Evolutionary conservation across 306 rosid species (phyloP).

Genomic region (Glycyrrhiza uralensis): DNA sequence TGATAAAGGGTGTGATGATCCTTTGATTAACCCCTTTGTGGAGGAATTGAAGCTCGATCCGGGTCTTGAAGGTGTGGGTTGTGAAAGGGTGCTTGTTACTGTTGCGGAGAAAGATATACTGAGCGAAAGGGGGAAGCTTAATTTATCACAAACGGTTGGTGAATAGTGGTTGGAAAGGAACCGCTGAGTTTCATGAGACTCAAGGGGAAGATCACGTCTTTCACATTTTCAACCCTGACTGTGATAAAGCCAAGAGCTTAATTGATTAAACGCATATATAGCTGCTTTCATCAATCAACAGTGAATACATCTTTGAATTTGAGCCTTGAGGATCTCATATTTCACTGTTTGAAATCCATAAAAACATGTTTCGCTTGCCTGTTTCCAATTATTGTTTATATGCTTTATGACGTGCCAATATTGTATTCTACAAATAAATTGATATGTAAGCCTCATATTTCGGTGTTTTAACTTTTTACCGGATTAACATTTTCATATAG

Average conservation of each 20-base stretch:
- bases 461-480: neutral
- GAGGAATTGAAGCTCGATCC: conserved; percentile 76
- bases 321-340: neutral
- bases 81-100: conserved; percentile 44
- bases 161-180: conserved; percentile 64
- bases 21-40: conserved; percentile 67
- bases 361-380: neutral
- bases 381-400: neutral
- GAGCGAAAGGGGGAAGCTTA: conserved; percentile 73
- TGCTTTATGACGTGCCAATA: neutral
- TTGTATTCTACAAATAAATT: neutral
- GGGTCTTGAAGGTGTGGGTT: conserved; percentile 40
- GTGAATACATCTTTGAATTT: neutral
- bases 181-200: conserved; percentile 40
- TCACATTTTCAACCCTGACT: conserved; percentile 53
- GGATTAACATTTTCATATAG: neutral
- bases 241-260: conserved; percentile 49
- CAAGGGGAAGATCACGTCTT: conserved; percentile 68
- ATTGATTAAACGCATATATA: conserved; percentile 48
- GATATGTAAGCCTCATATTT: neutral
- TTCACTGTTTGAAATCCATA: neutral
- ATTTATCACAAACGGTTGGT: conserved; percentile 54
- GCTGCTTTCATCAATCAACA: conserved; percentile 43
- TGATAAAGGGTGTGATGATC: conserved; percentile 58
- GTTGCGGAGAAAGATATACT: conserved; percentile 69